Conservation (phyloP, 2,329 filamentous ascomycete genomes). For the Botrytis paeoniae region DNA sequence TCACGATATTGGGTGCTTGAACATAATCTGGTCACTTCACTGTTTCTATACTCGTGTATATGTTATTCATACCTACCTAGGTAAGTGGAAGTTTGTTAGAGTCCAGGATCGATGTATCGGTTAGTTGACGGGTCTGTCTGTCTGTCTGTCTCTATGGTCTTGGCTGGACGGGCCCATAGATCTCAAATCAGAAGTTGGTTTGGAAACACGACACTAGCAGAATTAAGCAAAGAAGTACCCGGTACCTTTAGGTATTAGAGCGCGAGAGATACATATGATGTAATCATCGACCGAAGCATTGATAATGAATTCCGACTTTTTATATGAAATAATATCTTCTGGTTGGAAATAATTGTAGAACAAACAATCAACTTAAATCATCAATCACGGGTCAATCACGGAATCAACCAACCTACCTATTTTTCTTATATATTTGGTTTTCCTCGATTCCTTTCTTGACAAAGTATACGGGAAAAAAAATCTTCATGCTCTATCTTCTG, state of each 20-base stretch:
- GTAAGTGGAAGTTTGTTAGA: not conserved
- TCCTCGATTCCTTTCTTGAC: too few relatives aligned
- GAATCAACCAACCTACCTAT: not conserved
- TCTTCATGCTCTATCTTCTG: not conserved
- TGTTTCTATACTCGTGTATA: not conserved
- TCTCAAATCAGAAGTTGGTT: not conserved
- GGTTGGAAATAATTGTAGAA: not conserved
- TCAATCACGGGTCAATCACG: not conserved
- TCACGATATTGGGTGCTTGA: not conserved
- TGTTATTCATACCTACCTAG: not conserved
- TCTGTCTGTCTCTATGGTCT: not conserved
- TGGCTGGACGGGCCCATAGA: not conserved
- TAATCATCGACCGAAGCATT: not conserved
- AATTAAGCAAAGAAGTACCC: not conserved
- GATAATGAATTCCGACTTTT: not conserved
- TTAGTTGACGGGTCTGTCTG: not conserved
- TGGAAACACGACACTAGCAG: not conserved
- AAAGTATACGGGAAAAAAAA: not conserved
- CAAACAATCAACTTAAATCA: not conserved
- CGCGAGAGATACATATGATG: not conserved
- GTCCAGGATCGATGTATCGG: not conserved
- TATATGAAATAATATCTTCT: not conserved
- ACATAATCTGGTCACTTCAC: not conserved
- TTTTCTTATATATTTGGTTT: not conserved
- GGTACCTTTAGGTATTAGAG: not conserved